These are phyloP conservation scores for Maudiozyma turicensis DNA, from an alignment of 805 yeast species.

Conservation along the genomic window DNA sequence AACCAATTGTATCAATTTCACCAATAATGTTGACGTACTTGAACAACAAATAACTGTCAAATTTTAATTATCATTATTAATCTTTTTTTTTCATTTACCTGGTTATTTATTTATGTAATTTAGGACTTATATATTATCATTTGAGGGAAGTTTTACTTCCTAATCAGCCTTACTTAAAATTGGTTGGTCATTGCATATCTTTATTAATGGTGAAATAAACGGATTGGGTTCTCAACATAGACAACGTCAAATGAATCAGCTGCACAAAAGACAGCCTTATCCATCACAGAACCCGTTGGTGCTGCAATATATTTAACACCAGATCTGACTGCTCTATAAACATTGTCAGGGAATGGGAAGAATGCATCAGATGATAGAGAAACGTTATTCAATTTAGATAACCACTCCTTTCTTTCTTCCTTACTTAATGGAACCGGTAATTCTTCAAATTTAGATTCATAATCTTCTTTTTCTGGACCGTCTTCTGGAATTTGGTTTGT, in stretches of 20 bases:
- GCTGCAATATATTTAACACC: conserved; percentile 97
- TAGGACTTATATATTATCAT: background rate
- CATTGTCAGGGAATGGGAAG: conserved; percentile 99
- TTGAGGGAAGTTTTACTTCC: background rate
- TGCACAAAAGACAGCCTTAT: conserved; percentile 88
- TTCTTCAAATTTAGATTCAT: conserved; percentile 76
- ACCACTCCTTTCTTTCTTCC: conserved; percentile 84
- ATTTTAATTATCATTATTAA: too few species aligned
- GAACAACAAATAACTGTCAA: too few species aligned
- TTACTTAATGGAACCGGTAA: conserved; percentile 76
- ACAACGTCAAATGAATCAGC: conserved; percentile 87
- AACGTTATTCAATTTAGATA: conserved; percentile 67
- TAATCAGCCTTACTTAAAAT: too few species aligned
- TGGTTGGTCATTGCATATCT: background rate
- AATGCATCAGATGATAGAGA: conserved; percentile 95
- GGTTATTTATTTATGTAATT: too few species aligned
- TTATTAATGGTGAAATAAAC: conserved; percentile 89
- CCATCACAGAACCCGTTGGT: conserved; percentile 96
- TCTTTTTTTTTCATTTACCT: too few species aligned
- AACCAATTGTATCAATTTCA: too few species aligned
- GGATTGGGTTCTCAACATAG: conserved; percentile 93
- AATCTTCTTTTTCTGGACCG: conserved; percentile 90
- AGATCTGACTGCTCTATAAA: conserved; percentile 91
- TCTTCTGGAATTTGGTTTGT: conserved; percentile 82
- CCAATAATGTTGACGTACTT: too few species aligned